A percentile compares a stretch with the other conserved stretches of the same genome.
Conservation (phyloP, 2,329 filamentous ascomycete species). For the Calonectria multiphialidica region DNA sequence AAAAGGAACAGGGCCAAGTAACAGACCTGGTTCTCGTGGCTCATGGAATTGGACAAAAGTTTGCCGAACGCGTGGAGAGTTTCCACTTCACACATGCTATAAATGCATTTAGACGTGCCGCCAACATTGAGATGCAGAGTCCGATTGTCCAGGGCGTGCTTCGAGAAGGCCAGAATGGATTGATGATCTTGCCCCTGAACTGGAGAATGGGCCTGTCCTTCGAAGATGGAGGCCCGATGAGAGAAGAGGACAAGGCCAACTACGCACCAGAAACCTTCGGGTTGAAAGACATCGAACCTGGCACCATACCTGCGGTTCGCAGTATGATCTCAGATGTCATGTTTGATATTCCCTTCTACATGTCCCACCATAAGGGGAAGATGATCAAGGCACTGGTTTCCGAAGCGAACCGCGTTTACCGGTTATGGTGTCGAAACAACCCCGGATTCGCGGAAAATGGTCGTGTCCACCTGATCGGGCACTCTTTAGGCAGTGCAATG, state of each 20-base stretch:
- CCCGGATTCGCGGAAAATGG: slow-evolving; percentile 85
- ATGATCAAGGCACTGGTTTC: slow-evolving; percentile 91
- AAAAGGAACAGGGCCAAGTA: slow-evolving; percentile 76
- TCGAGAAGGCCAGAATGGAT: slow-evolving; percentile 82
- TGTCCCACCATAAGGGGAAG: slow-evolving; percentile 94
- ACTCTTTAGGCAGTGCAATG: slow-evolving; percentile 96
- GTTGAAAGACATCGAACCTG: slow-evolving; percentile 91
- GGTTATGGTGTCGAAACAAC: slow-evolving; percentile 94
- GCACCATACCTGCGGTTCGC: slow-evolving; percentile 90
- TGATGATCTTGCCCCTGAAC: slow-evolving; percentile 95
- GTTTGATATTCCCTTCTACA: slow-evolving; percentile 98
- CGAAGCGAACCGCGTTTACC: slow-evolving; percentile 96
- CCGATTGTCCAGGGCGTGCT: slow-evolving; percentile 81
- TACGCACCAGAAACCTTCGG: slow-evolving; percentile 70
- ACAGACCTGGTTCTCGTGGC: slow-evolving; percentile 92
- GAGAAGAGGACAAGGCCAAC: slow-evolving; percentile 63
- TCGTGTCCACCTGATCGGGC: slow-evolving; percentile 90
- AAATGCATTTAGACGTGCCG: slow-evolving; percentile 86
- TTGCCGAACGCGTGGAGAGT: slow-evolving; percentile 93
- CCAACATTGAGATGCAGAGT: slow-evolving; percentile 86
- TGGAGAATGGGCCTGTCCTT: slow-evolving; percentile 92
- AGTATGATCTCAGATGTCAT: slow-evolving; percentile 97
- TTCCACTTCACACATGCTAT: slow-evolving; percentile 98
- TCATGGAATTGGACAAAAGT: slow-evolving; percentile 96
- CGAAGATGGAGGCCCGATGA: slow-evolving; percentile 79